Base-by-base conservation (phyloP, 2,329 filamentous ascomycete species). In the Pseudocercospora vitis region DNA sequence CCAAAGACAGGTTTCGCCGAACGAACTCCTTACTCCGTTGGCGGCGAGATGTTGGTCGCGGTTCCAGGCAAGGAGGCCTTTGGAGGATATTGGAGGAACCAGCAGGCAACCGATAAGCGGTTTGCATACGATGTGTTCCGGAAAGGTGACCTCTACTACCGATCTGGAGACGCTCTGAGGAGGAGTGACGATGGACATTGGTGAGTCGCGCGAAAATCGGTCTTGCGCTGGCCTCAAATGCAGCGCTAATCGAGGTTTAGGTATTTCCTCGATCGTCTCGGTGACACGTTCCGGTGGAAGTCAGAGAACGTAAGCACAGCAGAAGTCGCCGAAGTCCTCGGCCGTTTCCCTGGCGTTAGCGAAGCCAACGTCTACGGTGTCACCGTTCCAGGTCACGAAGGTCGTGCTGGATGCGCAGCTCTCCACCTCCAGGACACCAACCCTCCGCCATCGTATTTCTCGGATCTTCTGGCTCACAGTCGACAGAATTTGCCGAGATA, bases 41-140 rank as follows among this genome's bases (percentile, higher is more conserved):
- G 87, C 2, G 87, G 88, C 7, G 88, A 91, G 70, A 87, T 91
- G 7, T 71, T 91, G 16, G 82, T 89, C 12, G 72, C 76, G 0
- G 75, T 87, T 4, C 78, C 82, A 0, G 70, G 78, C 45, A 78
- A 82, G 6, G 71, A 78, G 5, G 74, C 73, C 4, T 91, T 88
- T 66, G 79, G 81, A 11, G 88, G 88, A 0, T 91, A 91, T 68
- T 86, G 82, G 70, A 79, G 81, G 52, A 86, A 89, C 64, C 74
- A 77, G 0, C 78, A 81, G 35, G 87, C 87, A 0, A 88, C 87
- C 0, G 69, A 77, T 12, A 84, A 84, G 70, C 74, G 73, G 49
- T 77, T 77, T 53, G 72, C 71, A 23, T 68, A 68, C 11, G 70
- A 76, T 53, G 71, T 77, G 1, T 76, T 77, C 58, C 65, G 67